phyloP scores from a whole-genome alignment of 306 rosid genomes.

The Citrullus amarus region DNA sequence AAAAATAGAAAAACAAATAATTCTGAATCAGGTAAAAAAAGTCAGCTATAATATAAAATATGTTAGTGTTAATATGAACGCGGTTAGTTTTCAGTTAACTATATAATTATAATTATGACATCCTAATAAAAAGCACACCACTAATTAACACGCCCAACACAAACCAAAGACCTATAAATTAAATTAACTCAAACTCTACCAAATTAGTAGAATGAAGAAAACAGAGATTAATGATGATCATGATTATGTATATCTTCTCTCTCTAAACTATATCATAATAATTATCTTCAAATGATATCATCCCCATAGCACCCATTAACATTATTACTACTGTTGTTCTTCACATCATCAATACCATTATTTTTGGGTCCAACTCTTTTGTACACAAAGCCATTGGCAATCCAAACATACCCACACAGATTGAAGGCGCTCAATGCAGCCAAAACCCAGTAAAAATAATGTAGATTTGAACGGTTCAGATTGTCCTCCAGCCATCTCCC shows the following conservation, averaged over 20 bases:
- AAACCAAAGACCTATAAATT: neutral
- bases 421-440: constrained; percentile 42
- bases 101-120: too few relatives aligned
- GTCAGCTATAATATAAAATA: too few relatives aligned
- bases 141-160: neutral
- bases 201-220: neutral
- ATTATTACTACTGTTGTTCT: neutral
- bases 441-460: constrained; percentile 48
- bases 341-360: neutral
- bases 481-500: constrained; percentile 47
- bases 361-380: constrained; percentile 18
- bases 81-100: neutral
- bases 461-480: constrained; percentile 54
- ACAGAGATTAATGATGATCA: neutral
- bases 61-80: too few relatives aligned
- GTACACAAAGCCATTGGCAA: constrained; percentile 40
- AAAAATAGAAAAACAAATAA: too few relatives aligned
- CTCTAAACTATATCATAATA: neutral
- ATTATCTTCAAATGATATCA: neutral
- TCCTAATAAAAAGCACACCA: neutral
- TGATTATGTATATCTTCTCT: neutral
- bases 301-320: neutral
- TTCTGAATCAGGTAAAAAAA: too few relatives aligned
- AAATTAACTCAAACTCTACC: neutral
- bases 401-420: constrained; percentile 30